Evolutionary conservation across 2,329 filamentous ascomycete species (phyloP).

Genomic region (Aspergillus tubingensis): DNA sequence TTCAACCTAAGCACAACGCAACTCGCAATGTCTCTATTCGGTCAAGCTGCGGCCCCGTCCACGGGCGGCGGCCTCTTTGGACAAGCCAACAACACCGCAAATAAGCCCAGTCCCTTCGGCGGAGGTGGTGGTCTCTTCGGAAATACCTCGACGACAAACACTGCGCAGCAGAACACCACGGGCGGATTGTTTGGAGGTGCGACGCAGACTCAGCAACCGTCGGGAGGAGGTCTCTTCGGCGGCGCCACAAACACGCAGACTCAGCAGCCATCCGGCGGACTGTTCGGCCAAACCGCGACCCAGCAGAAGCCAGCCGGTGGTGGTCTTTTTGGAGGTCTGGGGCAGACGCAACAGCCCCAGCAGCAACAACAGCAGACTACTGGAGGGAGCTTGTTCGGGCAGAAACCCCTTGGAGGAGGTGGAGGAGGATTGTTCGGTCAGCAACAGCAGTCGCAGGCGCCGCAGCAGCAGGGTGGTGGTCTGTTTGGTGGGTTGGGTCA

Average conservation of each 20-base stretch:
- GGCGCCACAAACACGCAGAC: slow-evolving; percentile 22
- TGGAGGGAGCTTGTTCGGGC: background rate
- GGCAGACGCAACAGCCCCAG: slow-evolving; percentile 23
- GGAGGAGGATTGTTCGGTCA: background rate
- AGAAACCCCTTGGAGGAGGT: background rate
- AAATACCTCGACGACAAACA: slow-evolving; percentile 10
- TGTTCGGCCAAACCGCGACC: slow-evolving; percentile 35
- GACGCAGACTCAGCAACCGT: slow-evolving; percentile 35
- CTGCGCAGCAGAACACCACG: slow-evolving; percentile 17
- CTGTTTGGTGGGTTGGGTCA: slow-evolving; percentile 44
- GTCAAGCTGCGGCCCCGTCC: slow-evolving; percentile 25
- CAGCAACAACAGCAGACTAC: slow-evolving; percentile 28
- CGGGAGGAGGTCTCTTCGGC: slow-evolving; percentile 28
- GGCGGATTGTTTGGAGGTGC: slow-evolving; percentile 30
- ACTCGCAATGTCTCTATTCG: slow-evolving; percentile 44
- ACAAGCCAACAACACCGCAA: slow-evolving; percentile 23
- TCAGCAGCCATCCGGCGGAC: slow-evolving; percentile 34
- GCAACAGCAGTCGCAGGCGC: slow-evolving; percentile 16
- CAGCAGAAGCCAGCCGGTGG: slow-evolving; percentile 30
- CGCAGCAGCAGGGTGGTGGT: slow-evolving; percentile 39
- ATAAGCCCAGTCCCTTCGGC: slow-evolving; percentile 44
- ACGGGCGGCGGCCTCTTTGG: slow-evolving; percentile 33
- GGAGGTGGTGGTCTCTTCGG: slow-evolving; percentile 39
- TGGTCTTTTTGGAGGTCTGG: slow-evolving; percentile 27
- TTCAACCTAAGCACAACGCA: background rate